Conservation (phyloP, 129 eudicot genomes). For the Lactuca saligna region DNA sequence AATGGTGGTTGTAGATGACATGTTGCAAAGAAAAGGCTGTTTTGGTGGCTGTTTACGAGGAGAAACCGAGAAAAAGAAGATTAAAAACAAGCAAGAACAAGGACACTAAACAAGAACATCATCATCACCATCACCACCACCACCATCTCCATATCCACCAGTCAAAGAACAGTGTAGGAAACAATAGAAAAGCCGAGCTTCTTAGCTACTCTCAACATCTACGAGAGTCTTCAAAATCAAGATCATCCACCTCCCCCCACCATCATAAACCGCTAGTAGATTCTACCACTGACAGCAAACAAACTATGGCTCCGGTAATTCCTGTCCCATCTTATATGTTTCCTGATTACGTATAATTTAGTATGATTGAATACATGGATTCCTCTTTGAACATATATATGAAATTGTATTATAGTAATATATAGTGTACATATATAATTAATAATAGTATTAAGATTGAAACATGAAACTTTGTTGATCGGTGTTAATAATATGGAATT, state of each 20-base stretch:
- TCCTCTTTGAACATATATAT: too few species aligned
- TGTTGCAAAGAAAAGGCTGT: conserved; percentile 41
- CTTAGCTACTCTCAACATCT: conserved; percentile 37
- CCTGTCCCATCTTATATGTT: neutral
- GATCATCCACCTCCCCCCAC: conserved; percentile 30
- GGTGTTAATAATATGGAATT: neutral
- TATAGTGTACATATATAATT: neutral
- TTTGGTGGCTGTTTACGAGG: conserved; percentile 42
- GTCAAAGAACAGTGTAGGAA: conserved; percentile 17
- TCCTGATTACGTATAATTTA: neutral
- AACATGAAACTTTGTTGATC: neutral
- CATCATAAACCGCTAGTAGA: conserved; percentile 20
- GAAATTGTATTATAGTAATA: too few species aligned
- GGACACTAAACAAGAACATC: conserved; percentile 22
- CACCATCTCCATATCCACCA: conserved; percentile 23
- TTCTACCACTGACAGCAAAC: conserved; percentile 14
- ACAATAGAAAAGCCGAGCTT: conserved; percentile 36
- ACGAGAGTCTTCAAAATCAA: conserved; percentile 15
- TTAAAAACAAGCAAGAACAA: conserved; percentile 5
- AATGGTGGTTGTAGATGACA: conserved; percentile 30
- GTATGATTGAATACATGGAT: neutral
- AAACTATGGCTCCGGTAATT: conserved; percentile 32
- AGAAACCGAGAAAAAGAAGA: conserved; percentile 30
- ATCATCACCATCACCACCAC: conserved; percentile 33
- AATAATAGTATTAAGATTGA: neutral